phyloP scores from a whole-genome alignment of 2,329 filamentous ascomycete genomes.

The Apiospora kogelbergensis region DNA sequence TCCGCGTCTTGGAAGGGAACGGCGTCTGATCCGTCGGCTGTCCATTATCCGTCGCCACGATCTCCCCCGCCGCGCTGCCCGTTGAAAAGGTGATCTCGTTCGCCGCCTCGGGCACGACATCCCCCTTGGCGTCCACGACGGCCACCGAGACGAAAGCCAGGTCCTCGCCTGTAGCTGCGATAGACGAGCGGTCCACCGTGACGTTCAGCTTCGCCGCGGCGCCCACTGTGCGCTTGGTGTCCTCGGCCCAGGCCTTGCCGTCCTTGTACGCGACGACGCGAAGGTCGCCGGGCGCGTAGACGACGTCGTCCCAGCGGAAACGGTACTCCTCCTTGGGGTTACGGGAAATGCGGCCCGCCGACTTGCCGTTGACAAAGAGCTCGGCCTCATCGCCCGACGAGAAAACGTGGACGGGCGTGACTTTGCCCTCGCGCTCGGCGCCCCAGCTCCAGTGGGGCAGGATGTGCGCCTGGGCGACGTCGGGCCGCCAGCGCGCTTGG shows the following conservation, averaged over 20 bases:
- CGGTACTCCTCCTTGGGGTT: conserved; percentile 39
- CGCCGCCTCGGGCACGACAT: conserved; percentile 42
- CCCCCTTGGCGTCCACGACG: conserved; percentile 44
- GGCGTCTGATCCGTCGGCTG: conserved; percentile 43
- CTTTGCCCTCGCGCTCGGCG: conserved; percentile 39
- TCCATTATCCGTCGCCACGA: conserved; percentile 53
- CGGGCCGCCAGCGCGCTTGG: conserved; percentile 52
- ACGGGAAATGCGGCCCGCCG: conserved; percentile 40
- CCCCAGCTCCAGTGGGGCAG: conserved; percentile 59
- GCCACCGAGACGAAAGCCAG: conserved; percentile 46
- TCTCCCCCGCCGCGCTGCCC: conserved; percentile 40
- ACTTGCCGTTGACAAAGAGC: conserved; percentile 52
- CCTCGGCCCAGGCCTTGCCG: conserved; percentile 45
- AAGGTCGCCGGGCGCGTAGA: conserved; percentile 47
- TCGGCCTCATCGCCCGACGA: conserved; percentile 53
- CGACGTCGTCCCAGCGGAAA: conserved; percentile 53
- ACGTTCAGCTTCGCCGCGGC: conserved; percentile 36
- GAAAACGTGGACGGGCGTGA: conserved; percentile 56
- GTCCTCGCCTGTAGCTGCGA: conserved; percentile 43
- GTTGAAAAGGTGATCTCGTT: conserved; percentile 42
- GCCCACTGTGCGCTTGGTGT: conserved; percentile 41
- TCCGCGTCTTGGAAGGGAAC: conserved; percentile 39
- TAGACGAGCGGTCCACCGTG: conserved; percentile 38
- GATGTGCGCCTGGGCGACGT: conserved; percentile 49
- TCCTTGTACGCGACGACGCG: conserved; percentile 48